These are phyloP conservation scores for Symbiodinium natans DNA, from an alignment of 73 alveolate species.

Conservation along the genomic window DNA sequence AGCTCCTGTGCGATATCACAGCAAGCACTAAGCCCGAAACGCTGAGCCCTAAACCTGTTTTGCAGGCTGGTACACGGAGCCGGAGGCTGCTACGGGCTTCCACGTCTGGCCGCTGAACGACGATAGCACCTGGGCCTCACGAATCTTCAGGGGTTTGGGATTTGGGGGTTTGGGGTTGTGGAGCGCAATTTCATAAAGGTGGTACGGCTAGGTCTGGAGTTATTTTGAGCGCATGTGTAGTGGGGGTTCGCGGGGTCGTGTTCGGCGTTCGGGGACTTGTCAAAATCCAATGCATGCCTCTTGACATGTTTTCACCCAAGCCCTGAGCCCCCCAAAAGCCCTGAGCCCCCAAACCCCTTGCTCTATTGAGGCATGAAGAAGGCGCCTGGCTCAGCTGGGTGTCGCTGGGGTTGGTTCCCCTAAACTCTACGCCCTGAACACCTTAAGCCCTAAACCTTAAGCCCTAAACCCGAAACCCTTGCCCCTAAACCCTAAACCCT, in stretches of 20 bases:
- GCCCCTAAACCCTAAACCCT: too few relatives aligned
- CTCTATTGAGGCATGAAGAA: slow-evolving; percentile 30
- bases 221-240: neutral
- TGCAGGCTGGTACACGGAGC: slow-evolving; percentile 45
- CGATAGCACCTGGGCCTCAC: slow-evolving; percentile 1
- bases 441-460: too few relatives aligned
- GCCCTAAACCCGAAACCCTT: too few relatives aligned
- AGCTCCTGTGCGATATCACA: too few relatives aligned
- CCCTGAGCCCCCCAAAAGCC: too few relatives aligned
- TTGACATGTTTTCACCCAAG: neutral
- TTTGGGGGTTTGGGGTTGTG: neutral
- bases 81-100: slow-evolving; percentile 54
- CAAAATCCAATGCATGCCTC: neutral
- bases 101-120: slow-evolving; percentile 61
- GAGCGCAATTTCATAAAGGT: neutral
- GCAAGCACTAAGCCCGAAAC: too few relatives aligned
- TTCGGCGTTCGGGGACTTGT: neutral
- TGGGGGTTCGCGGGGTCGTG: neutral
- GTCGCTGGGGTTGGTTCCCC: too few relatives aligned
- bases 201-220: neutral
- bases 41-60: too few relatives aligned
- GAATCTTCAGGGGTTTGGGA: neutral
- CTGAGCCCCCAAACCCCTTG: neutral
- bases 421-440: too few relatives aligned
- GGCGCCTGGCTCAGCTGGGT: neutral